Base-by-base conservation (phyloP, 2,329 filamentous ascomycete genomes). In the Xylaria multiplex region DNA sequence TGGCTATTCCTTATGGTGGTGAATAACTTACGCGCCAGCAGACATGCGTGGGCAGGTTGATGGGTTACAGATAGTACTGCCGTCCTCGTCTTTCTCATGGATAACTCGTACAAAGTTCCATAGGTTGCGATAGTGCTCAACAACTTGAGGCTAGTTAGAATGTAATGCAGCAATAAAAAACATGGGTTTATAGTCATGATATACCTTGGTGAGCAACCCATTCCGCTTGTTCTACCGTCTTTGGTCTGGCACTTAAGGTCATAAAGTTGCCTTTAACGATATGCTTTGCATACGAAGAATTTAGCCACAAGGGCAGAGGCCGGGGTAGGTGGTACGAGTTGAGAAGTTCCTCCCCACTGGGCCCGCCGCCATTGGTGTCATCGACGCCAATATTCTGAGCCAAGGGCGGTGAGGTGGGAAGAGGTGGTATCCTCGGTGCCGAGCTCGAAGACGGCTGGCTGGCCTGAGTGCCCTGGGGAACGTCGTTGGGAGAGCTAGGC, bases 181-280 rank as follows among this genome's bases (percentile, higher is more conserved):
- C 8, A 19, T n/a, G n/a, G 6, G 53, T 27, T 30, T 19, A 11
- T 32, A 48, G 37, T 8, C 6, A 7, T 50, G 56, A 74, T 81
- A 77, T 85, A 97, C 95, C 90, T 85, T 97, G 95, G 79, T 97
- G 93, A 69, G 94, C 94, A 73, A 97, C 86, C 95, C 95, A 98
- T 80, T 98, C 95, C 71, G 93, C 95, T 77, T 93, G 89, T 75
- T 97, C 95, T 52, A 97, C 92, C 63, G 96, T 94, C 82, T 95
- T 94, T 24, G 95, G 95, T 76, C 94, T 91, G 56, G 93, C 93
- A 74, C 94, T 96, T 66, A 98, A 82, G 11, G 95, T 97, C 90
- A 97, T 93, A 78, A 98, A 97, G 82, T 97, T 98, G 66, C 95
- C 95, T 83, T 95, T 97, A 75, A 97, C 94, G 71, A 97, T 97